Base-by-base conservation (phyloP, 768 basidiomycete species). In the Macrocybe gigantea region DNA sequence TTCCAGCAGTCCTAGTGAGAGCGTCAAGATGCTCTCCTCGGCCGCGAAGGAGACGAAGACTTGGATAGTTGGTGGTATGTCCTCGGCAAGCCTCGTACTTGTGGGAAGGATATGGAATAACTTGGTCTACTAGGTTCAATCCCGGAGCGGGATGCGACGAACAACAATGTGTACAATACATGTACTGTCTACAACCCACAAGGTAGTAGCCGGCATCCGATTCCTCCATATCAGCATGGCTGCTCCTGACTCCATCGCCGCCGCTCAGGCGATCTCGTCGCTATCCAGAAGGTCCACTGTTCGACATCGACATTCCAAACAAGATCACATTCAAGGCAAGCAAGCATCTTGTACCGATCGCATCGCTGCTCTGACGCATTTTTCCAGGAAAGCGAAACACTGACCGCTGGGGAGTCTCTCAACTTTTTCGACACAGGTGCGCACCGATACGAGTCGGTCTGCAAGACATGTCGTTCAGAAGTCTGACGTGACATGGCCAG, bases 241-340 rank as follows among this genome's bases (percentile, higher is more conserved):
- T 22, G 22, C 4, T 22, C 4, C 4, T 22, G 22, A 22, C 22
- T 22, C 22, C 4, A 22, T 22, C 22, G 22, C 22, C 22, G 4
- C 22, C 4, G 22, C 4, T 4, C 50, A 91, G 93, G 94, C 22
- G 81, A 90, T 46, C 75, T 98, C 22, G 78, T 98, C 10, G 86
- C 87, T 0, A 80, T 78, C 35, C 93, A 98, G 45, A 99, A 99
- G 65, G 78, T 98, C 1, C 96, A 99, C 61, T 99, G 5, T 99
- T 98, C 65, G 95, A 99, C 62, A 97, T 98, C 52, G 93, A 98
- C 60, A 95, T 99, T 44, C 88, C 88, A 0, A 92, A 91, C 11
- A 85, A 89, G 61, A 93, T 95, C 62, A 89, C 65, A 13, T 93
- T 93, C 76, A 90, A 89, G 73, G 92, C 83, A 48, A 38, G 54